Conservation (phyloP, 2,329 filamentous ascomycete genomes). For the Neopestalotiopsis sp. region DNA sequence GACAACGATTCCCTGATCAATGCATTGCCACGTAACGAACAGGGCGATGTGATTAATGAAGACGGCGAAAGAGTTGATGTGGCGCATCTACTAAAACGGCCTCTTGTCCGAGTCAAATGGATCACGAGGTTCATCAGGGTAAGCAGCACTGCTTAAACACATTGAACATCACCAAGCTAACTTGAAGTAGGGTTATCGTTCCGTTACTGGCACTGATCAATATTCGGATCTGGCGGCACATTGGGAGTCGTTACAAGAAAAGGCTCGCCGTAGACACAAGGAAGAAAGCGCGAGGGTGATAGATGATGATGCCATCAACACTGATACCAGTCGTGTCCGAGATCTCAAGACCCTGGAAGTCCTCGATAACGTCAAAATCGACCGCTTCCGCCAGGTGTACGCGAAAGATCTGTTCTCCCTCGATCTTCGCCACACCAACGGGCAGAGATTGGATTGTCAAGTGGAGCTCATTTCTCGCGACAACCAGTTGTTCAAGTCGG, state of each 20-base stretch:
- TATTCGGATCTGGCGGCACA: constrained; percentile 63
- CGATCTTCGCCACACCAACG: constrained; percentile 84
- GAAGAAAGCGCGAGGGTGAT: constrained; percentile 76
- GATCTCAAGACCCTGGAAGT: constrained; percentile 80
- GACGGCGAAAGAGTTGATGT: constrained; percentile 93
- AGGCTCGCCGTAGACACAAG: constrained; percentile 75
- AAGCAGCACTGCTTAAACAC: constrained; percentile 25
- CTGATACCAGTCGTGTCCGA: constrained; percentile 80
- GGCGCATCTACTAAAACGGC: constrained; percentile 88
- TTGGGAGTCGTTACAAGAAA: constrained; percentile 77
- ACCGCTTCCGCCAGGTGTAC: constrained; percentile 80
- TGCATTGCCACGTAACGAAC: constrained; percentile 64
- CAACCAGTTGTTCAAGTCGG: constrained; percentile 68
- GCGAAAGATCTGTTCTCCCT: constrained; percentile 91
- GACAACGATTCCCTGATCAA: constrained; percentile 66
- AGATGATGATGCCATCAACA: constrained; percentile 85
- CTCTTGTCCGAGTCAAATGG: constrained; percentile 86
- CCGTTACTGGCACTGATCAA: constrained; percentile 57
- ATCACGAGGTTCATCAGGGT: constrained; percentile 84
- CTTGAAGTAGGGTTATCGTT: constrained; percentile 59
- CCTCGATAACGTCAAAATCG: constrained; percentile 72
- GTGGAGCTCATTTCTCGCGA: constrained; percentile 88
- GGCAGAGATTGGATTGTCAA: constrained; percentile 87
- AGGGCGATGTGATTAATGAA: constrained; percentile 71
- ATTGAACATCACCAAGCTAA: constrained; percentile 35